Base-by-base conservation (phyloP, 306 rosid genomes). In the Casuarina cunninghamiana region DNA sequence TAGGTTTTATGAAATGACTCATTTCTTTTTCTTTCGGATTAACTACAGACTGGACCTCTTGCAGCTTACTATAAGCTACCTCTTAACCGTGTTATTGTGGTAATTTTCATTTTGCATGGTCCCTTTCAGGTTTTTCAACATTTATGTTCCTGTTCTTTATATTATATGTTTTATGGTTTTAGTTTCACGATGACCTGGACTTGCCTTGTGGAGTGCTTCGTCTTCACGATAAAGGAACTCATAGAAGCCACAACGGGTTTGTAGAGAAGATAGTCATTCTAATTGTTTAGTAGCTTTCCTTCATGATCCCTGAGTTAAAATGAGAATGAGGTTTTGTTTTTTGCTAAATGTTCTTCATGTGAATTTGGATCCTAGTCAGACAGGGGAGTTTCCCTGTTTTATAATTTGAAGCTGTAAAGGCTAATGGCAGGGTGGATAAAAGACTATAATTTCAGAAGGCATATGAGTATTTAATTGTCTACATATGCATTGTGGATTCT, bases 31-130 rank as follows among this genome's bases (percentile, higher is more conserved):
- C 76, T 72, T 78, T 72, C 53, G 77, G n/a, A 81, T 82, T 50
- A 77, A 86, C 76, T 80, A 70, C 84, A 94, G 97, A 68, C 87
- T 5, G 97, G 97, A 78, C 97, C 99, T 3, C 88, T 95, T 74
- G 99, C 96, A 63, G 97, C 97, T 77, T 93, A 95, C 83, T 95
- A 89, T 80, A 95, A 95, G 86, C 91, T 95, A n/a, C 93, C 99
- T 62, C 96, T 93, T n/a, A 86, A 84, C 84, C 97, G 90, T 12
- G 99, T 93, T 72, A 87, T 93, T 67, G 94, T 95, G 91, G 98
- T 95, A 84, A 77, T 81, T 86, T 45, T 43, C 45, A 76, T 26
- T 55, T 67, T 39, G 54, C 75, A 16, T 8, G 41, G 39, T 32
- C n/a, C 13, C 53, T 74, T 73, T 51, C 45, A 51, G 11, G 19